These are phyloP conservation scores for Neospermospora avenae DNA, from an alignment of 2,329 filamentous ascomycete species.

Conservation along the genomic window DNA sequence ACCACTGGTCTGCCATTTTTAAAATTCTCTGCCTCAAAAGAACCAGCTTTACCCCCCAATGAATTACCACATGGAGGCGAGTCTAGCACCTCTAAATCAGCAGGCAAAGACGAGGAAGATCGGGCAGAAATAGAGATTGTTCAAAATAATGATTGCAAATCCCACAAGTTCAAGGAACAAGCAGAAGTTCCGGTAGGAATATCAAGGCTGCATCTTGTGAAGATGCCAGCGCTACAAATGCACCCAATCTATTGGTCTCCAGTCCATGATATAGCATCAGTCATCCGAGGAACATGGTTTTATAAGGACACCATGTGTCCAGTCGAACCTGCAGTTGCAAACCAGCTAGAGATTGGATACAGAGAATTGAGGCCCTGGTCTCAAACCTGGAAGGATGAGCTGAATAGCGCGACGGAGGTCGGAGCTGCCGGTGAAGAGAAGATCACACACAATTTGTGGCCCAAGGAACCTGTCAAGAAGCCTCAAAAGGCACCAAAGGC, in stretches of 20 bases:
- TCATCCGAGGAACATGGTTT: slow-evolving; percentile 91
- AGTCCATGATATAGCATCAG: slow-evolving; percentile 79
- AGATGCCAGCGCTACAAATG: slow-evolving; percentile 80
- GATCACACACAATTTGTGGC: slow-evolving; percentile 77
- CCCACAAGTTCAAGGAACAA: slow-evolving; percentile 32
- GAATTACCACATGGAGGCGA: slow-evolving; percentile 1
- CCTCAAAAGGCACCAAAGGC: slow-evolving; percentile 31
- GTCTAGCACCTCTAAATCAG: slow-evolving; percentile 7
- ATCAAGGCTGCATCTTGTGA: slow-evolving; percentile 85
- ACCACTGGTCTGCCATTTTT: slow-evolving; percentile 48
- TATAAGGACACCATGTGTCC: slow-evolving; percentile 94
- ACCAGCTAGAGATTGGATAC: slow-evolving; percentile 90
- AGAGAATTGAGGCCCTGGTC: slow-evolving; percentile 83
- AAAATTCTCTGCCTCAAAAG: slow-evolving; percentile 37
- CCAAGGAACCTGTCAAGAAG: slow-evolving; percentile 47
- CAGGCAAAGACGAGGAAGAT: background rate
- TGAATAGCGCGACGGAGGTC: slow-evolving; percentile 85
- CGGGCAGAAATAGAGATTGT: slow-evolving; percentile 20
- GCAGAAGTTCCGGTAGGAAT: slow-evolving; percentile 77
- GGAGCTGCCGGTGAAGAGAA: slow-evolving; percentile 90
- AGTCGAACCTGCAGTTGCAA: slow-evolving; percentile 79
- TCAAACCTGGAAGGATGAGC: slow-evolving; percentile 87
- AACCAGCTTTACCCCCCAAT: slow-evolving; percentile 6
- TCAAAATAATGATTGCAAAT: slow-evolving; percentile 28
- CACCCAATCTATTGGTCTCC: slow-evolving; percentile 98